phyloP scores from a whole-genome alignment of 352 stramenopile genomes.

The Pilasporangium apinafurcum region DNA sequence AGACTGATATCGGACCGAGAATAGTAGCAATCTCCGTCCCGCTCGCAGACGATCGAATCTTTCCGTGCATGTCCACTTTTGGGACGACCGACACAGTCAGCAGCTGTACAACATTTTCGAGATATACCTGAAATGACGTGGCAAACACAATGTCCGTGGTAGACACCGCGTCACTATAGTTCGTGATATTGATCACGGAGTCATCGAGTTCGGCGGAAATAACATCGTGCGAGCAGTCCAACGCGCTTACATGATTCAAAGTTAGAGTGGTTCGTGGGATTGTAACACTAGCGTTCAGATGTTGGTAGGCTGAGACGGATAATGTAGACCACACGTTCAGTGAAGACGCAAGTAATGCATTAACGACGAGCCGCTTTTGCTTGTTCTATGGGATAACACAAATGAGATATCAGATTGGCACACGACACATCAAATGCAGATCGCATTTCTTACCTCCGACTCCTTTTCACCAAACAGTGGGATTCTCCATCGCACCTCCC shows the following conservation, averaged over 20 bases:
- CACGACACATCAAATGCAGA: no score
- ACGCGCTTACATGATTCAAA: conserved; percentile 28
- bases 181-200: conserved; percentile 18
- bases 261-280: conserved; percentile 28
- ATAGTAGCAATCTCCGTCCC: conserved; percentile 40
- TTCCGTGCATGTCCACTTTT: conserved; percentile 33
- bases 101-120: conserved; percentile 72
- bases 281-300: conserved; percentile 20
- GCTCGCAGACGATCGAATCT: conserved; percentile 19
- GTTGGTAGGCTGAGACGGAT: conserved; percentile 29
- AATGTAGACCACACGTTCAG: conserved; percentile 49
- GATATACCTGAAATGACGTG: conserved; percentile 41
- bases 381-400: conserved; percentile 36
- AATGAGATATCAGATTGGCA: no score
- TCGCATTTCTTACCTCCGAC: conserved; percentile 35
- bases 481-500: conserved; percentile 70
- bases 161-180: conserved; percentile 12
- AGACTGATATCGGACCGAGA: conserved; percentile 42
- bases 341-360: conserved; percentile 62
- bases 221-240: conserved; percentile 45
- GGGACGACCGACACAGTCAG: conserved; percentile 63
- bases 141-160: conserved; percentile 25
- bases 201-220: conserved; percentile 48
- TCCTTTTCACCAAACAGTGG: conserved; percentile 55
- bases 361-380: conserved; percentile 59